A percentile compares a stretch with the other conserved stretches of the same genome.
Evolutionary conservation across 345 rosid genomes (phyloP).

Genomic region (Eucalyptus lansdowneana): DNA sequence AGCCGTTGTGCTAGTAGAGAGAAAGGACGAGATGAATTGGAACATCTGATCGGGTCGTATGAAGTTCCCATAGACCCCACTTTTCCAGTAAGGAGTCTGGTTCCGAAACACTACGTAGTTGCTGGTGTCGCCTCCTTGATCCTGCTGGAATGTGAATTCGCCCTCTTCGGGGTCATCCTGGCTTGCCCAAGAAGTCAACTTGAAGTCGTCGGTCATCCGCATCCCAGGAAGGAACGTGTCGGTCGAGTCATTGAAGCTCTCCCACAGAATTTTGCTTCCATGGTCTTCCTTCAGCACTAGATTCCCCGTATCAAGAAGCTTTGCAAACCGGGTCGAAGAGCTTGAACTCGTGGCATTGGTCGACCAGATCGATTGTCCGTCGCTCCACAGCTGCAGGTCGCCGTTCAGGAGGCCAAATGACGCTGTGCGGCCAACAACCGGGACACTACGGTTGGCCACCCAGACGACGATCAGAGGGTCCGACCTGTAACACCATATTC

Average conservation of each 20-base stretch:
- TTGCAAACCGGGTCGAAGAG: not conserved
- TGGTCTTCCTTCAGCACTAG: not conserved
- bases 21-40: not conserved
- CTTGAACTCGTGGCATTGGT: not conserved
- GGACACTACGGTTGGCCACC: slow-evolving; percentile 33
- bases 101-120: rapidly evolving
- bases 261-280: not conserved
- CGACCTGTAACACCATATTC: slow-evolving; percentile 21
- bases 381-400: not conserved
- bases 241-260: slow-evolving; percentile 29
- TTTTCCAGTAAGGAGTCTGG: not conserved
- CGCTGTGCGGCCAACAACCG: slow-evolving; percentile 2
- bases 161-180: slow-evolving; percentile 37
- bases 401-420: slow-evolving; percentile 8
- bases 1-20: not conserved
- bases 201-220: slow-evolving; percentile 7
- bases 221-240: slow-evolving; percentile 48
- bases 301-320: slow-evolving; percentile 5
- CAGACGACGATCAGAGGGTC: slow-evolving; percentile 17
- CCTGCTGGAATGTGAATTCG: slow-evolving; percentile 4
- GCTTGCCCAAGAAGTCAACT: slow-evolving; percentile 38
- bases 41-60: not conserved
- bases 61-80: not conserved
- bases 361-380: not conserved
- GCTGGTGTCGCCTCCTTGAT: not conserved